Evolutionary conservation across 2,329 filamentous ascomycete species (phyloP).

Genomic region (Apiospora arundinis): DNA sequence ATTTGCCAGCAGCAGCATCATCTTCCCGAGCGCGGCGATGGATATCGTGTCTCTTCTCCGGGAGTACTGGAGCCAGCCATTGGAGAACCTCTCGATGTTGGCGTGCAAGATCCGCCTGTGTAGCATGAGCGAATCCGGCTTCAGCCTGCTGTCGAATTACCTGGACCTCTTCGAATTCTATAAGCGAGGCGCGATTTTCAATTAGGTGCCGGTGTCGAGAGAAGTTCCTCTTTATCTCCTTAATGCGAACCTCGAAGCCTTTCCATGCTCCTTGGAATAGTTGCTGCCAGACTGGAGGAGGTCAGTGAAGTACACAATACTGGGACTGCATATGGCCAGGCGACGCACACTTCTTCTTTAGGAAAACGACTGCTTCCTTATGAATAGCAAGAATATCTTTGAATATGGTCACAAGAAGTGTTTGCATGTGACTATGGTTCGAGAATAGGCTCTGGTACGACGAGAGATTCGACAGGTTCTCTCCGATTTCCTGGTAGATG

Average conservation of each 20-base stretch:
- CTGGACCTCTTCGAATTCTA: not conserved
- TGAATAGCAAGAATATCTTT: not conserved
- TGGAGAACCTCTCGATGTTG: not conserved
- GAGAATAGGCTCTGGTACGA: conserved; percentile 1
- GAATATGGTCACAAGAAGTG: not conserved
- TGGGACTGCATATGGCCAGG: not conserved
- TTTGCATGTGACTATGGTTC: not conserved
- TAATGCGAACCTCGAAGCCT: not conserved
- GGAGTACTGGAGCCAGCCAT: not conserved
- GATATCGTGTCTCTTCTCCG: not conserved
- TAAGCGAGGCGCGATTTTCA: not conserved
- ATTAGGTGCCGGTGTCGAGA: not conserved
- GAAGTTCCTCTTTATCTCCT: not conserved
- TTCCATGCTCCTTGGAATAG: not conserved
- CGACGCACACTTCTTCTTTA: not conserved
- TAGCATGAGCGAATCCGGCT: not conserved
- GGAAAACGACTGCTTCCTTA: not conserved
- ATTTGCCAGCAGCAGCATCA: not conserved
- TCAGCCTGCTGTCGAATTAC: not conserved
- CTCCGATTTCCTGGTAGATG: not conserved
- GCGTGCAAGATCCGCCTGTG: not conserved
- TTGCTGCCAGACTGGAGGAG: not conserved
- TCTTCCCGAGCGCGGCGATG: not conserved
- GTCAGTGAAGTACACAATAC: not conserved
- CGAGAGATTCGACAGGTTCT: not conserved